phyloP scores from a whole-genome alignment of 805 yeast species.

The Kodamaea hsintzibuensis region DNA sequence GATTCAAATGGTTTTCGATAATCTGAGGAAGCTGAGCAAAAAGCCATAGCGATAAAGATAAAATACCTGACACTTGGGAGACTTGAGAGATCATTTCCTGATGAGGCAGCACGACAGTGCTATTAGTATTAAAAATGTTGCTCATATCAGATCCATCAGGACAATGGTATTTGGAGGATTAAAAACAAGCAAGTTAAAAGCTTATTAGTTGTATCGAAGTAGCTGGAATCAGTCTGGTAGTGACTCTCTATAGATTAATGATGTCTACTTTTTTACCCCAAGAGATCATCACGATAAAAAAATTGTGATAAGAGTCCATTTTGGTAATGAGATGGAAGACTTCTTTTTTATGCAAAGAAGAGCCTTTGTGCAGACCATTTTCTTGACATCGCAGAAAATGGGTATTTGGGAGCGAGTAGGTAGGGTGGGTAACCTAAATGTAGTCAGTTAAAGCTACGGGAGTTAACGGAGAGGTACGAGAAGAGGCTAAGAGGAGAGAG shows the following conservation, averaged over 20 bases:
- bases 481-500: background rate
- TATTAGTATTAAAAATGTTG: background rate
- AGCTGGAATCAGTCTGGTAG: background rate
- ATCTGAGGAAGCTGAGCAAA: slow-evolving; percentile 33
- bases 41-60: slow-evolving; percentile 26
- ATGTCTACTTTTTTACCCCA: background rate
- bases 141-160: background rate
- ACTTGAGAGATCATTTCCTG: slow-evolving; percentile 3
- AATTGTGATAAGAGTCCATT: background rate
- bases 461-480: background rate
- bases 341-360: background rate
- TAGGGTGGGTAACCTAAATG: background rate
- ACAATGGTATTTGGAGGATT: background rate
- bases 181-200: background rate
- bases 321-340: background rate
- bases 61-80: slow-evolving; percentile 19
- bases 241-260: background rate
- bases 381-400: background rate
- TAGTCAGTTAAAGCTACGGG: background rate
- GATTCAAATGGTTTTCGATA: slow-evolving; percentile 30
- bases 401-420: background rate
- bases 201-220: background rate
- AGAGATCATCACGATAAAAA: background rate
- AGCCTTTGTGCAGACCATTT: background rate
- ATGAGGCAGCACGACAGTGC: background rate